These are phyloP conservation scores for Heritiera littoralis DNA, from an alignment of 345 rosid species.

Conservation along the genomic window DNA sequence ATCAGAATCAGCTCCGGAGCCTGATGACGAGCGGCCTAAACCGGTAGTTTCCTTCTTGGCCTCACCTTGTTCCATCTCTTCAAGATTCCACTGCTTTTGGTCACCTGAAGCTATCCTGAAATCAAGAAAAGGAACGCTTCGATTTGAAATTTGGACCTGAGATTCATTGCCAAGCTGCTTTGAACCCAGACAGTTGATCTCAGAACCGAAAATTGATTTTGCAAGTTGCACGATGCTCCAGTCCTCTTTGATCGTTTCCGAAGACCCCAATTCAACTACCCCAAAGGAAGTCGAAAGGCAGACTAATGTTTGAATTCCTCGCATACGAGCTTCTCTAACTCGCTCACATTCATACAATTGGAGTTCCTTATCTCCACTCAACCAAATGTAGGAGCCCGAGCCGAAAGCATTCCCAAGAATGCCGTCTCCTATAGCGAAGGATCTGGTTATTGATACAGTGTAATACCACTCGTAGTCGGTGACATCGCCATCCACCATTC, in stretches of 20 bases:
- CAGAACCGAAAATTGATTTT: constrained; percentile 39
- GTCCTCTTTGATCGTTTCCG: constrained; percentile 37
- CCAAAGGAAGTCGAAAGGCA: constrained; percentile 47
- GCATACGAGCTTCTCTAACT: constrained; percentile 47
- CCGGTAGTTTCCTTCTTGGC: constrained; percentile 27
- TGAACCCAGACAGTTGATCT: constrained; percentile 4
- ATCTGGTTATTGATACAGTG: constrained; percentile 36
- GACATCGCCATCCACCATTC: constrained; percentile 28
- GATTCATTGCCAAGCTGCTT: constrained; percentile 18
- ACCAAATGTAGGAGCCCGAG: constrained; percentile 43
- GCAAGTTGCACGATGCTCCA: constrained; percentile 39
- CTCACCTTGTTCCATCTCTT: constrained; percentile 14
- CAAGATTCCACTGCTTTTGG: constrained; percentile 19
- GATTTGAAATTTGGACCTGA: constrained; percentile 7
- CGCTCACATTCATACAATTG: constrained; percentile 45
- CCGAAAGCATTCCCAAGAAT: constrained; percentile 40
- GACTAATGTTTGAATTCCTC: constrained; percentile 49
- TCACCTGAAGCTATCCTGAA: constrained; percentile 25
- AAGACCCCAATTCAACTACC: constrained; percentile 62
- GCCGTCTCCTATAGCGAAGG: constrained; percentile 38
- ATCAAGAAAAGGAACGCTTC: constrained; percentile 26
- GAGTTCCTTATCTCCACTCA: constrained; percentile 36
- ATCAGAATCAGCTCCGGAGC: constrained; percentile 38
- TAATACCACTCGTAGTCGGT: constrained; percentile 48
- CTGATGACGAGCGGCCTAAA: constrained; percentile 40